Evolutionary conservation across 345 rosid genomes (phyloP).

Genomic region (Euphorbia pulcherrima): DNA sequence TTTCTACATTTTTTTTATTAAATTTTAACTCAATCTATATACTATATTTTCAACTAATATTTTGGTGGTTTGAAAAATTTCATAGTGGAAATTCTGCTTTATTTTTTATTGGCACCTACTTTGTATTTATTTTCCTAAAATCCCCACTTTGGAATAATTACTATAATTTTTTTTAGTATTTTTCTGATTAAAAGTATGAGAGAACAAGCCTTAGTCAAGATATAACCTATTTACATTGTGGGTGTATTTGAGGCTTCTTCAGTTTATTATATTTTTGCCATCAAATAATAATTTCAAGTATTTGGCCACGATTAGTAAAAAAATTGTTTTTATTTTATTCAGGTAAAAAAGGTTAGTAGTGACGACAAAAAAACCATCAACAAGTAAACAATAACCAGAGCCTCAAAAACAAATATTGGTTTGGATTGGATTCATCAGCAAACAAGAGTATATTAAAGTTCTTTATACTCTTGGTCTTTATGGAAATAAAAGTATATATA

Average conservation of each 20-base stretch:
- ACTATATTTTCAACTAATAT: constrained; percentile 2
- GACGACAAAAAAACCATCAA: too few relatives aligned
- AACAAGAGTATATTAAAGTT: too few relatives aligned
- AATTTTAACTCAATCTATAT: not conserved
- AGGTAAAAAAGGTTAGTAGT: too few relatives aligned
- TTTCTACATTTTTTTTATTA: not conserved
- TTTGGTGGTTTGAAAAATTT: constrained; percentile 6
- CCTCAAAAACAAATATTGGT: not conserved
- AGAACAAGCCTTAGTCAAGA: not conserved
- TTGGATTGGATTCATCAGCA: not conserved
- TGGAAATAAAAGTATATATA: too few relatives aligned
- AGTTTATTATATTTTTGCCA: too few relatives aligned
- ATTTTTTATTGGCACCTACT: not conserved
- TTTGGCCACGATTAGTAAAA: too few relatives aligned
- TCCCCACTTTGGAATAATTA: not conserved
- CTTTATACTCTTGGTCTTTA: too few relatives aligned
- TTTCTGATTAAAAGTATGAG: too few relatives aligned
- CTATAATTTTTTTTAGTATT: not conserved
- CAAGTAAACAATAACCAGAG: too few relatives aligned
- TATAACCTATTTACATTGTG: not conserved
- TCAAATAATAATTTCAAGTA: too few relatives aligned
- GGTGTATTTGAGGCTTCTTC: too few relatives aligned
- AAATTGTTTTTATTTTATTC: too few relatives aligned
- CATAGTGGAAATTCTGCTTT: not conserved
- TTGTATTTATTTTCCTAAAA: not conserved